Conservation (phyloP, 257 asterid genomes). For the Leonotis leonurus region DNA sequence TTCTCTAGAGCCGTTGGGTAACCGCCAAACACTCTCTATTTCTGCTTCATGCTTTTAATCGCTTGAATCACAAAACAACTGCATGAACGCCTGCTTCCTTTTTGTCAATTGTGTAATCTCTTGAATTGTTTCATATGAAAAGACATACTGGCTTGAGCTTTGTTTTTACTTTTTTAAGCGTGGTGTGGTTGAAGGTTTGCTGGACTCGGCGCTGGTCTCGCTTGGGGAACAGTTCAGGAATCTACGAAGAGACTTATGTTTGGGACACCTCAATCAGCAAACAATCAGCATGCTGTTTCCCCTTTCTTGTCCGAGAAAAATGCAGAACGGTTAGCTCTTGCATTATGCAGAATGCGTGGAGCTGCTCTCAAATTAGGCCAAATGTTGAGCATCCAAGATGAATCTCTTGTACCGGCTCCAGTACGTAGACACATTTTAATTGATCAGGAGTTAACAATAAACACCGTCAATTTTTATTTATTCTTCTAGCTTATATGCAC, state of each 20-base stretch:
- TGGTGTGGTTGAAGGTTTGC: constrained; percentile 76
- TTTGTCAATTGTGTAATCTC: not conserved
- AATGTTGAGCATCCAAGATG: constrained; percentile 97
- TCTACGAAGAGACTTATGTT: constrained; percentile 77
- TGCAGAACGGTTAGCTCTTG: constrained; percentile 97
- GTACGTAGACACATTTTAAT: constrained; percentile 32
- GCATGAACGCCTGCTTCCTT: too few species aligned
- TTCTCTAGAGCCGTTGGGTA: constrained; percentile 94
- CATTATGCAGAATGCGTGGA: constrained; percentile 99
- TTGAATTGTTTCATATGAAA: not conserved
- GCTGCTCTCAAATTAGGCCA: constrained; percentile 97
- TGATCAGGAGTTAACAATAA: not conserved
- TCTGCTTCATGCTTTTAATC: not conserved
- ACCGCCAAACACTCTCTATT: not conserved
- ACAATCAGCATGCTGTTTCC: constrained; percentile 44
- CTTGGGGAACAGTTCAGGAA: constrained; percentile 94
- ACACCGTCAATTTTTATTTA: not conserved
- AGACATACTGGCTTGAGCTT: constrained; percentile 18
- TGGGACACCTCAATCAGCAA: constrained; percentile 50
- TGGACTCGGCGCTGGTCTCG: constrained; percentile 97
- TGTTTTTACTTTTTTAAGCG: constrained; percentile 11
- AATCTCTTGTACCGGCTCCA: constrained; percentile 91
- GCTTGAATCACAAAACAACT: not conserved
- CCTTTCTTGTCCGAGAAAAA: constrained; percentile 79
- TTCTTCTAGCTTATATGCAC: constrained; percentile 14